These are phyloP conservation scores for Fagopyrum esculentum DNA, from an alignment of 148 eudicot genomes.

Conservation along the genomic window DNA sequence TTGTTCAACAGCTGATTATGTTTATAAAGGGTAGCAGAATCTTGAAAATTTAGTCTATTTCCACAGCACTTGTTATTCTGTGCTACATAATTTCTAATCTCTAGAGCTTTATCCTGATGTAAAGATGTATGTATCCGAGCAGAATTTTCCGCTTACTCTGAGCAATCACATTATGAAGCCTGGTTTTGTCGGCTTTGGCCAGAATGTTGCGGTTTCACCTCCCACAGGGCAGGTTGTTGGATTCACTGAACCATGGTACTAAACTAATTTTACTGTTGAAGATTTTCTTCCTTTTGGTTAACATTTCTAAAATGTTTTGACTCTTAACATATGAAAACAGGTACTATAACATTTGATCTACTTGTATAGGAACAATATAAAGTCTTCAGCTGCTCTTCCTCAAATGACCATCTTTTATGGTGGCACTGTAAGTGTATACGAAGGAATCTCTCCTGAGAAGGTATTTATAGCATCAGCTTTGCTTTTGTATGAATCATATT, in stretches of 20 bases:
- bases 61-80: not conserved
- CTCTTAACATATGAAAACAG: not conserved
- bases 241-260: slow-evolving; percentile 38
- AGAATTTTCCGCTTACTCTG: slow-evolving; percentile 6
- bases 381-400: slow-evolving; percentile 28
- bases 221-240: slow-evolving; percentile 25
- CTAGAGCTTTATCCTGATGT: not conserved
- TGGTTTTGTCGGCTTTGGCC: slow-evolving; percentile 1
- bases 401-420: slow-evolving; percentile 58
- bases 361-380: slow-evolving; percentile 29
- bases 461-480: slow-evolving; percentile 18
- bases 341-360: slow-evolving; percentile 1
- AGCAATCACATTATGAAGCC: not conserved
- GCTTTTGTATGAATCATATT: not conserved
- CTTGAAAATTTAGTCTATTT: not conserved
- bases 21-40: not conserved
- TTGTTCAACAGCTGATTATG: not conserved
- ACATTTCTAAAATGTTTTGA: not conserved
- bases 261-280: not conserved
- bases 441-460: slow-evolving; percentile 58
- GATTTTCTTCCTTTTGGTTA: not conserved
- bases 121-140: not conserved
- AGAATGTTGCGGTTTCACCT: slow-evolving; percentile 16
- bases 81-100: not conserved
- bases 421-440: slow-evolving; percentile 44